Evolutionary conservation across 129 eudicot species (phyloP).

Genomic region (Chrysanthemum makinoi): DNA sequence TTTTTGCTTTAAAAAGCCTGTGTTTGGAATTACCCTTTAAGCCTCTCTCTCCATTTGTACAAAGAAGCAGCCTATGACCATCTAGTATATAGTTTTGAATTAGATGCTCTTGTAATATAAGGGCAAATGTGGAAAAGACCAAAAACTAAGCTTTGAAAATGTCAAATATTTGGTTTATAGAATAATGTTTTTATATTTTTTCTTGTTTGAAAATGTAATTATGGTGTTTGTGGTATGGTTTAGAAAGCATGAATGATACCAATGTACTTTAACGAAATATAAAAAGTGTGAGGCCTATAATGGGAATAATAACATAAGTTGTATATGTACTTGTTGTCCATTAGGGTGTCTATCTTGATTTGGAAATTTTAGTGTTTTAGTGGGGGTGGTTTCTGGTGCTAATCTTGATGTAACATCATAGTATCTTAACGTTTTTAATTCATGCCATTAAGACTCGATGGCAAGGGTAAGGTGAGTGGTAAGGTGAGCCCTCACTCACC

Average conservation of each 20-base stretch:
- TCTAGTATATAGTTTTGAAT: constrained; percentile 35
- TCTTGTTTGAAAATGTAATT: constrained; percentile 41
- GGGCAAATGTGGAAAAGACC: constrained; percentile 24
- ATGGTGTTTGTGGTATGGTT: constrained; percentile 35
- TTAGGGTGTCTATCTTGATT: constrained; percentile 25
- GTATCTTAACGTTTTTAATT: constrained; percentile 30
- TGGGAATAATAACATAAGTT: constrained; percentile 20
- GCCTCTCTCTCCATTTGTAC: constrained; percentile 33
- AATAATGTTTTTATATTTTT: constrained; percentile 19
- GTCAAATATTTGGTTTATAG: constrained; percentile 29
- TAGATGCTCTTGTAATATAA: constrained; percentile 32
- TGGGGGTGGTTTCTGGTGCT: constrained; percentile 29
- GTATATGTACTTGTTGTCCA: constrained; percentile 19
- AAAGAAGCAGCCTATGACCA: constrained; percentile 41
- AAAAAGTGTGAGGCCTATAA: constrained; percentile 21
- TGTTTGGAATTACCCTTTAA: constrained; percentile 24
- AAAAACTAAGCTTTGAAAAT: constrained; percentile 25
- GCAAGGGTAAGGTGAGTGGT: no score
- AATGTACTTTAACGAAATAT: constrained; percentile 25
- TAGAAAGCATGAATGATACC: constrained; percentile 26
- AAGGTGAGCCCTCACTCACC: no score
- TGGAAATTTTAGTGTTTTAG: constrained; percentile 19
- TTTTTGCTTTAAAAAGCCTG: constrained; percentile 39
- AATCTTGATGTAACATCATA: constrained; percentile 35
- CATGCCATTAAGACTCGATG: no score